Conservation (phyloP, 768 basidiomycete genomes). For the Mycena latifolia region DNA sequence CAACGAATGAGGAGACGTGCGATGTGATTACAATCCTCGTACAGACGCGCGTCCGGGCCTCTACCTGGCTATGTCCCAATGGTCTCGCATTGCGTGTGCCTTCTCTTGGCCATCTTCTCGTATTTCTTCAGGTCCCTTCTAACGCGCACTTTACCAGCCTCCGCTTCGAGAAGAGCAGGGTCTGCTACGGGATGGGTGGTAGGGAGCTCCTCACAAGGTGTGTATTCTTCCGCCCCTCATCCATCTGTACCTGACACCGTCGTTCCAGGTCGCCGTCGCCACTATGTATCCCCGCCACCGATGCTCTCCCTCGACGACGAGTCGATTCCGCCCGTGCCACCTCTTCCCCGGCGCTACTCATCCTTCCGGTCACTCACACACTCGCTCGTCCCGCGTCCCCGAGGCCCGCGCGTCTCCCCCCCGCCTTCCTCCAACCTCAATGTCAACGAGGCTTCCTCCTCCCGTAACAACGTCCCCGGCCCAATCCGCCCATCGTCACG, state of each 20-base stretch:
- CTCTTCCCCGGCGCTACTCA: conserved; percentile 53
- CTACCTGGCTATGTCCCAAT: not conserved
- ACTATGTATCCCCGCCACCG: conserved; percentile 64
- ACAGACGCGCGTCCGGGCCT: too few relatives aligned
- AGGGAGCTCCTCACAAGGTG: conserved; percentile 13
- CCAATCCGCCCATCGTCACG: conserved; percentile 38
- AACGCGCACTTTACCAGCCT: not conserved
- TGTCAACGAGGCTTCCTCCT: conserved; percentile 47
- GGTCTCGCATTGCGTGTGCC: too few relatives aligned
- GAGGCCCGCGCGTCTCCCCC: conserved; percentile 46
- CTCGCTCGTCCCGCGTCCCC: conserved; percentile 45
- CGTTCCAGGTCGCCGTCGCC: conserved; percentile 40
- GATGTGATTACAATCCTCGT: not conserved
- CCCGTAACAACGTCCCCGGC: conserved; percentile 47
- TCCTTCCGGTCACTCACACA: conserved; percentile 51
- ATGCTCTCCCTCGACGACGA: conserved; percentile 33
- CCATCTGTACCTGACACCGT: not conserved
- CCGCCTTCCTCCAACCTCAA: conserved; percentile 65
- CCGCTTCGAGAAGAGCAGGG: not conserved
- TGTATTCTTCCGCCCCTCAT: not conserved
- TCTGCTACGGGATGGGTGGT: not conserved
- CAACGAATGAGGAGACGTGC: too few relatives aligned
- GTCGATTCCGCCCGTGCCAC: conserved; percentile 69
- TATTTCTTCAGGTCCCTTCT: not conserved
- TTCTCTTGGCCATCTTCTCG: not conserved